Conservation (phyloP, 2,329 filamentous ascomycete species). For the Amylocarpus encephaloides region DNA sequence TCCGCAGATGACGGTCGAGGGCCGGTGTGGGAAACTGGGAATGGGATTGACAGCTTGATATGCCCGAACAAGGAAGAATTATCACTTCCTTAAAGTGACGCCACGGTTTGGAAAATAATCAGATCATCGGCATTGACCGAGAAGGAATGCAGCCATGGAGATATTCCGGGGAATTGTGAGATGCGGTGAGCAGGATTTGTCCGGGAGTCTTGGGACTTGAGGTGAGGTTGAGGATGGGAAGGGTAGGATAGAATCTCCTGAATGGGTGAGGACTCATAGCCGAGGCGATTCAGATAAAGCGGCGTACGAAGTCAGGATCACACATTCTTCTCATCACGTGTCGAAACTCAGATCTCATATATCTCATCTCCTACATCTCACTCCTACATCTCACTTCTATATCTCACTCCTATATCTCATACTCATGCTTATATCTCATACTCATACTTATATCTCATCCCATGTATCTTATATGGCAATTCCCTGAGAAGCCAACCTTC, state of each 20-base stretch:
- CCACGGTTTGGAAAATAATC: background rate
- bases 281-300: background rate
- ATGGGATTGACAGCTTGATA: background rate
- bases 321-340: too few relatives aligned
- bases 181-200: background rate
- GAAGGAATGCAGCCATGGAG: background rate
- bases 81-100: background rate
- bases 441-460: too few relatives aligned
- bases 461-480: too few relatives aligned
- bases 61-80: constrained; percentile 14
- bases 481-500: too few relatives aligned
- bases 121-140: background rate
- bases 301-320: too few relatives aligned
- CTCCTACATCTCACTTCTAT: too few relatives aligned
- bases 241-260: background rate
- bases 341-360: too few relatives aligned
- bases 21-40: background rate
- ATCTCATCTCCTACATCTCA: too few relatives aligned
- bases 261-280: background rate
- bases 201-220: background rate
- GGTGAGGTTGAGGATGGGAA: background rate
- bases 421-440: too few relatives aligned
- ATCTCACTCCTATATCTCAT: too few relatives aligned
- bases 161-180: background rate
- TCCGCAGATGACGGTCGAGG: background rate